A percentile compares a stretch with the other conserved stretches of the same genome.
Conservation (phyloP, 495 filamentous ascomycete genomes). For the Annulohypoxylon nitens region DNA sequence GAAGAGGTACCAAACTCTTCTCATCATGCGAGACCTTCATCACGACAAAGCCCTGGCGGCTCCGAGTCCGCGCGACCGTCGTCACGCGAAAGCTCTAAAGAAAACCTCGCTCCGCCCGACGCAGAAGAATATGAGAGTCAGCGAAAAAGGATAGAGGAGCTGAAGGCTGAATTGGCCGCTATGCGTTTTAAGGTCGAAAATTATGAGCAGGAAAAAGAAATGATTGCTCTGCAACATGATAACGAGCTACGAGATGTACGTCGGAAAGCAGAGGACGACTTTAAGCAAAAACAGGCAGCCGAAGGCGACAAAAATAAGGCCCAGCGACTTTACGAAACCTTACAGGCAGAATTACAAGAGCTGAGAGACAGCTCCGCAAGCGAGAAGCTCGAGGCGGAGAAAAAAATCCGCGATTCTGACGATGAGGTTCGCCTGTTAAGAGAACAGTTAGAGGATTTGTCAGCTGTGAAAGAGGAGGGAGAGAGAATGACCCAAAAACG, state of each 20-base stretch:
- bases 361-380: constrained; percentile 73
- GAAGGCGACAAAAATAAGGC: constrained; percentile 77
- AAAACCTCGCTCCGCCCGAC: constrained; percentile 62
- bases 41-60: constrained; percentile 51
- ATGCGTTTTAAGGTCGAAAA: constrained; percentile 69
- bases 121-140: constrained; percentile 66
- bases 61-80: constrained; percentile 53
- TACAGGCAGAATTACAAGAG: constrained; percentile 79
- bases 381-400: constrained; percentile 78
- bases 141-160: constrained; percentile 63
- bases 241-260: constrained; percentile 84
- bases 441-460: constrained; percentile 83
- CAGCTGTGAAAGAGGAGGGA: constrained; percentile 75
- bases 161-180: constrained; percentile 68
- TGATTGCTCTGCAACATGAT: constrained; percentile 79
- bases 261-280: constrained; percentile 83
- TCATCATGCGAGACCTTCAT: constrained; percentile 52
- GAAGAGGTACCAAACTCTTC: constrained; percentile 48
- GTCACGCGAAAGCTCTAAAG: constrained; percentile 63
- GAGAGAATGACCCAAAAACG: constrained; percentile 78
- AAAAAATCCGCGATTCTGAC: constrained; percentile 74
- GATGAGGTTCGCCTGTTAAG: constrained; percentile 78
- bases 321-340: constrained; percentile 75
- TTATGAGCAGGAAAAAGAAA: constrained; percentile 87
- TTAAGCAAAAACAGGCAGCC: constrained; percentile 80